Evolutionary conservation across 495 filamentous ascomycete genomes (phyloP), one percentile per base, ranked within the genome.

Genomic region (Tuber microsphaerosporum): DNA sequence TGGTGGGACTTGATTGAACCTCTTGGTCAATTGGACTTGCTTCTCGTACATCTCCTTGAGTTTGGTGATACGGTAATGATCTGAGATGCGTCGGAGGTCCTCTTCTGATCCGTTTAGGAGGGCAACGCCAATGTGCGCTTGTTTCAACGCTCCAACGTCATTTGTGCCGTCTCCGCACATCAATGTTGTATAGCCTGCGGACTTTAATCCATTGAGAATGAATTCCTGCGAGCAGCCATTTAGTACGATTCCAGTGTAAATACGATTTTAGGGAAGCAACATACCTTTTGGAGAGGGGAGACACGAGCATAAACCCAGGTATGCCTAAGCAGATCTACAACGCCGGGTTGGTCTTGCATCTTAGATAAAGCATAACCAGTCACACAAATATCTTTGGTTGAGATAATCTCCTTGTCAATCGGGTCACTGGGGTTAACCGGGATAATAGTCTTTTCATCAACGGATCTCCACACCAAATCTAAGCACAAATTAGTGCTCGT

Each of bases 101-200:
- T 97, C 91, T 81, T 90, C 90, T 2, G 95, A 94, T 44, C 95
- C 95, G 83, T 99, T 99, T 75, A 99, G 88, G 48, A 99, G 90
- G 19, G 95, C 95, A 78, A 98, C 92, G 82, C 95, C 95, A 74
- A 99, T 92, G 80, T 99, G 96, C 39, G 95, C 96, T 86, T 99
- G 95, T 87, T 99, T 99, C 82, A 99, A 86, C 45, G 95, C 95
- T 65, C 95, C 95, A 71, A 99, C 95, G 83, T 99, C 95, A 82
- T 99, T 99, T 71, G 95, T 99, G 76, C 95, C 95, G 82, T 99
- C 95, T 82, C 95, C 95, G 78, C 94, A 97, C 95, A 99, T 99
- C 80, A 98, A 88, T 22, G 95, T 99, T 45, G 94, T 97, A 86
- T 99, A 99, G 46, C 95, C 95, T 84, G 91, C 91, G 83, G 97